Percentiles rank a stretch among this genome's conserved stretches.
phyloP scores from a whole-genome alignment of 1,139 yeast genomes.

The Blastobotrys raffinosifermentans region DNA sequence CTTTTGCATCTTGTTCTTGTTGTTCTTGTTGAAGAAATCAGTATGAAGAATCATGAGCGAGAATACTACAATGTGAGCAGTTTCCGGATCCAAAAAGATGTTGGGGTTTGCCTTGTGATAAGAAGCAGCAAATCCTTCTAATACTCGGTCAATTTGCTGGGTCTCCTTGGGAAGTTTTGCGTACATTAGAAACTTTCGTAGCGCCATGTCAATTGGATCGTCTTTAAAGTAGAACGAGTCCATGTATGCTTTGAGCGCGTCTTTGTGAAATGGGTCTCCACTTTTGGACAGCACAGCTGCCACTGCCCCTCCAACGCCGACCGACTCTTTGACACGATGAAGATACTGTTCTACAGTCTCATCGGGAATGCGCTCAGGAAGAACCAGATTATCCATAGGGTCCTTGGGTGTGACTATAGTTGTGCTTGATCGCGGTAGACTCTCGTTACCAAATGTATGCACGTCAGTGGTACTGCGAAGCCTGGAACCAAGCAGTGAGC shows the following conservation, averaged over 20 bases:
- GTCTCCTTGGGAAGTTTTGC: constrained; percentile 60
- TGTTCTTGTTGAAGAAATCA: constrained; percentile 58
- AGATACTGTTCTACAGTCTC: constrained; percentile 38
- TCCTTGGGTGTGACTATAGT: constrained; percentile 4
- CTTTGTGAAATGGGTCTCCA: constrained; percentile 34
- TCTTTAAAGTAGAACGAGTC: constrained; percentile 41
- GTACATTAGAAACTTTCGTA: constrained; percentile 50
- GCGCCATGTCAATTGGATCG: constrained; percentile 57
- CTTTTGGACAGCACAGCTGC: constrained; percentile 37
- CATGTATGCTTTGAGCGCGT: constrained; percentile 37
- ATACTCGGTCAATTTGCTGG: constrained; percentile 63
- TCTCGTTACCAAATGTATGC: constrained; percentile 3
- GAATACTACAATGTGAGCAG: constrained; percentile 51
- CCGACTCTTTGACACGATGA: constrained; percentile 27
- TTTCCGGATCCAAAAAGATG: constrained; percentile 41
- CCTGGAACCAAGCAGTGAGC: constrained; percentile 17
- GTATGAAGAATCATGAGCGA: constrained; percentile 64
- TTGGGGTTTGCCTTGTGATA: constrained; percentile 41
- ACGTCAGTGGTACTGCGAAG: constrained; percentile 13
- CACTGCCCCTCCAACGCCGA: constrained; percentile 34
- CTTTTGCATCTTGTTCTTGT: constrained; percentile 58
- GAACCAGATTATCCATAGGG: constrained; percentile 1
- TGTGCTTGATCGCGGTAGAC: constrained; percentile 4
- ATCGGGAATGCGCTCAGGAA: constrained; percentile 30
- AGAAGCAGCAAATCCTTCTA: constrained; percentile 48